phyloP scores from a whole-genome alignment of 306 rosid genomes.

The Herpetospermum pedunculosum region DNA sequence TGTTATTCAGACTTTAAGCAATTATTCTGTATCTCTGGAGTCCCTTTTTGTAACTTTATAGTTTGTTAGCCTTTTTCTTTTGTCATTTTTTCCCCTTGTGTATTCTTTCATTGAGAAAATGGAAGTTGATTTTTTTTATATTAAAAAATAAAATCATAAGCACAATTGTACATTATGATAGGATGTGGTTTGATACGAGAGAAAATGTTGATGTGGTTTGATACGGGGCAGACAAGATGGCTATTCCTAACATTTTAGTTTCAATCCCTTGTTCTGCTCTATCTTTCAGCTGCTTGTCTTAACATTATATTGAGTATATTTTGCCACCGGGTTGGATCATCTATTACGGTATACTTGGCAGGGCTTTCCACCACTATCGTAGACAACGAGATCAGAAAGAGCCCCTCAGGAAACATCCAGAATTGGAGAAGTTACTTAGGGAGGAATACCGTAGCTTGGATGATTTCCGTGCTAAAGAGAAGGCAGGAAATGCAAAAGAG shows the following conservation, averaged over 20 bases:
- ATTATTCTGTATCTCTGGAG: not conserved
- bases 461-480: slow-evolving; percentile 76
- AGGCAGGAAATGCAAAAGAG: slow-evolving; percentile 26
- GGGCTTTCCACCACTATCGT: slow-evolving; percentile 95
- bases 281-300: not conserved
- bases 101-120: not conserved
- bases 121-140: not conserved
- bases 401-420: slow-evolving; percentile 49
- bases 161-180: not conserved
- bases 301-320: not conserved
- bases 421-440: slow-evolving; percentile 58
- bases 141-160: not conserved
- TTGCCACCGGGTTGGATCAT: not conserved
- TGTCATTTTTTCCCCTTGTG: not conserved
- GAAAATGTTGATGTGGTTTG: not conserved
- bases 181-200: not conserved
- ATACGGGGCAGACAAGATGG: not conserved
- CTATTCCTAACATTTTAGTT: not conserved
- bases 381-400: slow-evolving; percentile 37
- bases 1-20: not conserved
- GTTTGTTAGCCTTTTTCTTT: not conserved
- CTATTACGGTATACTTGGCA: slow-evolving; percentile 25
- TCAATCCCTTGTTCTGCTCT: not conserved
- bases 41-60: not conserved
- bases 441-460: slow-evolving; percentile 75